phyloP scores from a whole-genome alignment of 495 filamentous ascomycete species.

The Trichoderma reesei region DNA sequence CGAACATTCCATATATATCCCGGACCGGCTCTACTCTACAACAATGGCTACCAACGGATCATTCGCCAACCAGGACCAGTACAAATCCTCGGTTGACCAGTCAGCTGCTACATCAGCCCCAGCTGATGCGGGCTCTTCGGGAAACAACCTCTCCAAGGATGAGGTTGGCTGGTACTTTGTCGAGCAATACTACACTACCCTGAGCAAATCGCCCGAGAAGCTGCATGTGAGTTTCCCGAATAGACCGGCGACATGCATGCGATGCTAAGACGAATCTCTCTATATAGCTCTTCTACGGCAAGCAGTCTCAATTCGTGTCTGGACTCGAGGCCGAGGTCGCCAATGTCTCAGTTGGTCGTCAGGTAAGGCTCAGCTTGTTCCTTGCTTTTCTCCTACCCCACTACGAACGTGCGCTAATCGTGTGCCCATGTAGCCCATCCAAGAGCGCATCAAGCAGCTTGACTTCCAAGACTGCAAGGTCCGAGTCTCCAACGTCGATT shows the following conservation, averaged over 20 bases:
- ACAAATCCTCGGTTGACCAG: constrained; percentile 16
- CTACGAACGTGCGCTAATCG: background rate
- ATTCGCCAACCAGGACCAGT: constrained; percentile 29
- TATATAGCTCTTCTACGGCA: constrained; percentile 68
- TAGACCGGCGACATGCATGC: constrained; percentile 11
- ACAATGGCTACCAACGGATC: constrained; percentile 43
- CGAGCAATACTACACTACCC: constrained; percentile 96
- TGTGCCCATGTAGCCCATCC: constrained; percentile 59
- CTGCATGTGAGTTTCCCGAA: constrained; percentile 56
- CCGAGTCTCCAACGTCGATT: constrained; percentile 94
- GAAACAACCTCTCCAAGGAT: constrained; percentile 50
- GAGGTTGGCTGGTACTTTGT: constrained; percentile 99
- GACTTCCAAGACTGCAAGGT: constrained; percentile 98
- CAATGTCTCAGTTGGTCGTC: constrained; percentile 71
- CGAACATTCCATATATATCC: background rate
- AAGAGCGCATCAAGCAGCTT: constrained; percentile 82
- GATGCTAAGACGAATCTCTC: constrained; percentile 1
- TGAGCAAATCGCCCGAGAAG: constrained; percentile 89
- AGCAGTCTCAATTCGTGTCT: constrained; percentile 71
- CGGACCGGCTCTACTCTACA: constrained; percentile 12
- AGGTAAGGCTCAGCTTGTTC: constrained; percentile 46
- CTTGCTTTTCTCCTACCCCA: background rate
- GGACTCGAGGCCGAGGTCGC: constrained; percentile 81
- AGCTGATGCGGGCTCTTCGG: constrained; percentile 15
- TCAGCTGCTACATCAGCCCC: constrained; percentile 16